Evolutionary conservation across 139 green algal genomes (phyloP).

Genomic region (Coelastrella sp.): DNA sequence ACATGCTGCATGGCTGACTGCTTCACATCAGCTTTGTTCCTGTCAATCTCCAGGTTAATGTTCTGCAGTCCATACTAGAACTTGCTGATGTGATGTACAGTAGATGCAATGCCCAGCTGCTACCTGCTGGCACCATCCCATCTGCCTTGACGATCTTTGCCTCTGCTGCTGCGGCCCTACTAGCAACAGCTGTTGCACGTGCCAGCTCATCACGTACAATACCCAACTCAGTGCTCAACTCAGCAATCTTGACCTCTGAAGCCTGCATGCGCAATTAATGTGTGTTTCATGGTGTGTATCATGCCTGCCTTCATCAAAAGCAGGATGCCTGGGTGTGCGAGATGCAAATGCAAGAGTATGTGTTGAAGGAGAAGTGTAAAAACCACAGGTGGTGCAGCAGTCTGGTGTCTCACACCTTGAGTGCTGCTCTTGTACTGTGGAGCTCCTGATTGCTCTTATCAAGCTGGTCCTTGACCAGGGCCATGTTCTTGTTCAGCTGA

Average conservation of each 20-base stretch:
- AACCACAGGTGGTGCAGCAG: neutral
- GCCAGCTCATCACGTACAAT: slow-evolving; percentile 48
- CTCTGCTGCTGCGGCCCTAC: slow-evolving; percentile 43
- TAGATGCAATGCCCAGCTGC: neutral
- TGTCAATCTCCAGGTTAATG: no score
- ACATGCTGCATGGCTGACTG: neutral
- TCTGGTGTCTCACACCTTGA: neutral
- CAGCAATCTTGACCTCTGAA: neutral
- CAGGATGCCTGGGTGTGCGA: no score
- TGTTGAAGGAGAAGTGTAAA: no score
- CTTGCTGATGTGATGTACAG: neutral
- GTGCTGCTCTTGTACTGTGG: neutral
- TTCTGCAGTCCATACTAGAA: no score
- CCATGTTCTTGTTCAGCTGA: slow-evolving; percentile 30
- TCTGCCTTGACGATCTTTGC: slow-evolving; percentile 42
- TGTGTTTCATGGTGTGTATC: no score
- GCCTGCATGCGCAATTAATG: no score
- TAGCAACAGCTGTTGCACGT: slow-evolving; percentile 44
- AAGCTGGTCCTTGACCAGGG: neutral
- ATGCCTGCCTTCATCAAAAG: no score
- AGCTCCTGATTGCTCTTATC: neutral
- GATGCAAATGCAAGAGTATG: no score
- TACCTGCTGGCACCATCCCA: slow-evolving; percentile 39
- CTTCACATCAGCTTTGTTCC: neutral
- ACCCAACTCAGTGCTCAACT: slow-evolving; percentile 34